These are phyloP conservation scores for Populus hybrid DNA, from an alignment of 441 rosid species.

Conservation along the genomic window DNA sequence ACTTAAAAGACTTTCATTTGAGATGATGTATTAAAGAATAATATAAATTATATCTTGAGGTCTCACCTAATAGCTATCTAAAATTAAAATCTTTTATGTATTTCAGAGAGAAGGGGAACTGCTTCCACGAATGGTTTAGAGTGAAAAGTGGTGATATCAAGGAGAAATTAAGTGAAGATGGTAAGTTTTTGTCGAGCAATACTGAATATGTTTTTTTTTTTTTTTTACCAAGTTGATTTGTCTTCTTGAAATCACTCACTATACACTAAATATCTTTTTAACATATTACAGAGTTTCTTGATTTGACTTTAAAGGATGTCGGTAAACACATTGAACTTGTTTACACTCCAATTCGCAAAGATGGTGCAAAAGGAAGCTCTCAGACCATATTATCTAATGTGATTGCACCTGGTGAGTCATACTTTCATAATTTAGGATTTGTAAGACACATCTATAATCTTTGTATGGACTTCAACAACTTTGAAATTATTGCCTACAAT, in stretches of 20 bases:
- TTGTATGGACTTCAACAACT: neutral
- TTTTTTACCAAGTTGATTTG: neutral
- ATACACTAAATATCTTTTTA: constrained; percentile 11
- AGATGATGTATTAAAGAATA: no score
- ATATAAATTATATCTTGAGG: no score
- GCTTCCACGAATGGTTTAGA: constrained; percentile 85
- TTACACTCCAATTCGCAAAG: constrained; percentile 82
- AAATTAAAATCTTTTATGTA: constrained; percentile 24
- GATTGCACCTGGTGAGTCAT: constrained; percentile 73
- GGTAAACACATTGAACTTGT: constrained; percentile 78
- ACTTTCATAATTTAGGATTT: constrained; percentile 3
- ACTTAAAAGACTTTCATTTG: no score
- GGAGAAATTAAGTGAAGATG: constrained; percentile 67
- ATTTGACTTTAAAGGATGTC: constrained; percentile 81
- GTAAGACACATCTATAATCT: neutral
- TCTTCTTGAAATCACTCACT: constrained; percentile 4
- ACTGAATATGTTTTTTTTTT: neutral
- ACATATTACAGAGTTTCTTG: constrained; percentile 67
- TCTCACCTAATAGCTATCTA: neutral
- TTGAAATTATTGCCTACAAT: neutral
- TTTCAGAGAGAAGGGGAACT: constrained; percentile 79
- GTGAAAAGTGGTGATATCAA: constrained; percentile 60
- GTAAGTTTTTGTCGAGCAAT: constrained; percentile 38
- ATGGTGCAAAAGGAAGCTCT: constrained; percentile 75
- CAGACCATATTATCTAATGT: constrained; percentile 60